Evolutionary conservation across 805 yeast species (phyloP).

Genomic region (Grigorovia humatica): DNA sequence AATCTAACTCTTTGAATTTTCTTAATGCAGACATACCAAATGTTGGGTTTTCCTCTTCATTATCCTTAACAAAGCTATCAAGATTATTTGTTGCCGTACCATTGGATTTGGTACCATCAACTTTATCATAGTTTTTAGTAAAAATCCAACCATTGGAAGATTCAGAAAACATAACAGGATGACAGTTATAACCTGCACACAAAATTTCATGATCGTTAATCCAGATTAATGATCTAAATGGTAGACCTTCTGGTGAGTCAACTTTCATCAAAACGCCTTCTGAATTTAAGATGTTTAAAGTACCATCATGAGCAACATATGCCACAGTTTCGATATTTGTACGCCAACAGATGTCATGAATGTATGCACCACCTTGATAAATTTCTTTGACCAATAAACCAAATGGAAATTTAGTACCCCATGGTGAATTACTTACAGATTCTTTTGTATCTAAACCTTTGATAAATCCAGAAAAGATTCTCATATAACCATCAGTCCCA

Average conservation of each 20-base stretch:
- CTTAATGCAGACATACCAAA: conserved; percentile 70
- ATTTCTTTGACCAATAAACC: conserved; percentile 47
- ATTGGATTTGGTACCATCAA: conserved; percentile 1
- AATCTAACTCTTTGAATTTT: conserved; percentile 91
- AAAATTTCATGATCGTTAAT: conserved; percentile 54
- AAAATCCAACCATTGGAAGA: conserved; percentile 52
- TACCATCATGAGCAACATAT: conserved; percentile 77
- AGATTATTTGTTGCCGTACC: conserved; percentile 2
- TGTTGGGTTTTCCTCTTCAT: conserved; percentile 39
- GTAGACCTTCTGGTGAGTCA: conserved; percentile 41
- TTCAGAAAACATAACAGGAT: conserved; percentile 78
- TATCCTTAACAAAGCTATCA: conserved; percentile 26
- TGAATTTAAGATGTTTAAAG: conserved; percentile 67
- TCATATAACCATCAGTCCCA: conserved; percentile 84
- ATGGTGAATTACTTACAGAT: conserved; percentile 44
- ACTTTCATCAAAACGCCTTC: conserved; percentile 14
- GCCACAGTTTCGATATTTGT: conserved; percentile 72
- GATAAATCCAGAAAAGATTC: conserved; percentile 81
- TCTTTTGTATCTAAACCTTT: conserved; percentile 75
- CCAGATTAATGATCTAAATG: conserved; percentile 71
- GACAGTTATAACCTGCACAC: conserved; percentile 89
- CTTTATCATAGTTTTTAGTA: conserved; percentile 49
- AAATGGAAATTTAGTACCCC: conserved; percentile 96
- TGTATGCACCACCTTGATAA: conserved; percentile 77
- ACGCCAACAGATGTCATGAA: conserved; percentile 81